Evolutionary conservation across 805 yeast genomes (phyloP).

Genomic region (Nakazawaea wyomingensis): DNA sequence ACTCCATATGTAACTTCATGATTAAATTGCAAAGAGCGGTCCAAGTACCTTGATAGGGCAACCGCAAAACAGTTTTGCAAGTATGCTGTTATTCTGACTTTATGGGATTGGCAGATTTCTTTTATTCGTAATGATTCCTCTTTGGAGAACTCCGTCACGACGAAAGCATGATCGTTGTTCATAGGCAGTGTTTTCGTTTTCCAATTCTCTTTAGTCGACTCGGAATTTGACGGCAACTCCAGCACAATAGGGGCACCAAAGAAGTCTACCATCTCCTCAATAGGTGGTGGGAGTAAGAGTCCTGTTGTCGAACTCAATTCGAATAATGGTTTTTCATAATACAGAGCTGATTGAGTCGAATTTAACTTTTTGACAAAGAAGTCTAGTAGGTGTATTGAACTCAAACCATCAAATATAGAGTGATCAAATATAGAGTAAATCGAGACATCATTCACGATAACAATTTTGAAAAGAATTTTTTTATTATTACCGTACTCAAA

Average conservation of each 20-base stretch:
- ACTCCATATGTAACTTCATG: constrained; percentile 5
- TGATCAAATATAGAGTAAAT: constrained; percentile 8
- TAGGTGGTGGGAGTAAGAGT: constrained; percentile 7
- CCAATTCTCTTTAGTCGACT: constrained; percentile 1
- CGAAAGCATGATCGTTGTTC: constrained; percentile 1
- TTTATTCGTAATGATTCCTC: neutral
- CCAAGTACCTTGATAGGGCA: constrained; percentile 1
- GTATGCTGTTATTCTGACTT: constrained; percentile 5
- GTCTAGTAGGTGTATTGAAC: constrained; percentile 1
- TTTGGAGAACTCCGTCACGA: neutral
- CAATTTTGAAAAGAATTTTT: constrained; percentile 5
- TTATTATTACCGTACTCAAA: neutral
- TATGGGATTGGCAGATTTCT: neutral
- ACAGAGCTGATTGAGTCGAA: neutral
- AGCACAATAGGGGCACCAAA: neutral
- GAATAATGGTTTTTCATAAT: neutral
- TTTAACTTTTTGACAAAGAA: constrained; percentile 2
- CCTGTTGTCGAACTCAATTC: neutral
- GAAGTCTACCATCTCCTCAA: constrained; percentile 8
- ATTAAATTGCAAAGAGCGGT: neutral
- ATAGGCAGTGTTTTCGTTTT: neutral
- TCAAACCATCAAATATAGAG: constrained; percentile 9
- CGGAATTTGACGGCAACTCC: neutral
- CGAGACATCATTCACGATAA: constrained; percentile 6
- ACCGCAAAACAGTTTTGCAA: constrained; percentile 4